These are phyloP conservation scores for Hydnomerulius pinastri DNA, from an alignment of 768 basidiomycete species.

Conservation along the genomic window DNA sequence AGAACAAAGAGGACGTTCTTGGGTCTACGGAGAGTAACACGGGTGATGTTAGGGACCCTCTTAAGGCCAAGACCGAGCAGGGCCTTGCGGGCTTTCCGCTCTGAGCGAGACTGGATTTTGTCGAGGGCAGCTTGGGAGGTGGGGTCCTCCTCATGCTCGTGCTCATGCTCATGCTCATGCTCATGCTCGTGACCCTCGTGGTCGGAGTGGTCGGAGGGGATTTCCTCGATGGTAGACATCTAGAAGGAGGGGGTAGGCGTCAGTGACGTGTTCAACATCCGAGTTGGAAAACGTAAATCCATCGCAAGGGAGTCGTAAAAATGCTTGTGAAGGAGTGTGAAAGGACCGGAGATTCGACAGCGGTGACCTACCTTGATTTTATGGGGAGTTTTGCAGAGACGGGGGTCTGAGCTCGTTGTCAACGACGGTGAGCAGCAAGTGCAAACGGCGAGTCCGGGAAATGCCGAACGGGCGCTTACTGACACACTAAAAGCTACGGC, in stretches of 20 bases:
- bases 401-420: constrained; percentile 36
- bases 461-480: constrained; percentile 27
- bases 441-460: constrained; percentile 16
- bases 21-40: constrained; percentile 91
- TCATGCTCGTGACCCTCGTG: no score
- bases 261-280: constrained; percentile 34
- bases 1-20: constrained; percentile 97
- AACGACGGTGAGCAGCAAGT: constrained; percentile 29
- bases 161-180: no score
- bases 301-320: constrained; percentile 11
- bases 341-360: neutral
- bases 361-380: constrained; percentile 23
- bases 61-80: constrained; percentile 90
- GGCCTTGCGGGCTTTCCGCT: constrained; percentile 95
- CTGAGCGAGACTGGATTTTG: constrained; percentile 92
- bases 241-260: constrained; percentile 21
- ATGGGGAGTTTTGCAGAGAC: constrained; percentile 9
- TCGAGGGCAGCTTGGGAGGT: constrained; percentile 83
- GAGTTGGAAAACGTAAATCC: constrained; percentile 28
- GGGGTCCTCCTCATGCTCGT: constrained; percentile 78
- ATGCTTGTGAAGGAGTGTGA: neutral
- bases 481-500: no score
- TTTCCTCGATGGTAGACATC: constrained; percentile 88
- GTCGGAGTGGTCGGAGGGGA: constrained; percentile 78
- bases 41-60: constrained; percentile 88